Conservation (phyloP, 192 early-diverging fungal genomes). For the Rhizoclosmatium sp. region DNA sequence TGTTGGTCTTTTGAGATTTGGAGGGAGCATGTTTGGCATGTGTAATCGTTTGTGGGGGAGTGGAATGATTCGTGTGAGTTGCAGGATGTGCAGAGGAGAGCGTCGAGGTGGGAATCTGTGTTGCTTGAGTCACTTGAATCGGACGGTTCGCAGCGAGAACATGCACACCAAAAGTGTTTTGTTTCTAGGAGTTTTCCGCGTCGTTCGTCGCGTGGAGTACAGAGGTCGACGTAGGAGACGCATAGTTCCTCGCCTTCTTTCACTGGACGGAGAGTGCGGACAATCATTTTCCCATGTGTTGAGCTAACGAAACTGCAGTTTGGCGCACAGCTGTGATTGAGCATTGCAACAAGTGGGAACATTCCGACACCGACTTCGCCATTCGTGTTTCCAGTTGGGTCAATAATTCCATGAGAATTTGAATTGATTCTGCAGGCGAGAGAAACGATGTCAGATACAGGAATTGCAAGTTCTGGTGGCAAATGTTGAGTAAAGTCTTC, state of each 20-base stretch:
- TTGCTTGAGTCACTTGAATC: conserved; percentile 50
- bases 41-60: neutral
- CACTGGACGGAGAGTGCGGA: conserved; percentile 68
- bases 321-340: conserved; percentile 78
- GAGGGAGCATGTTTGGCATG: neutral
- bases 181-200: conserved; percentile 70
- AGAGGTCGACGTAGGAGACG: conserved; percentile 76
- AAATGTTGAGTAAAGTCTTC: conserved; percentile 35
- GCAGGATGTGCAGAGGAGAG: conserved; percentile 23
- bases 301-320: conserved; percentile 69
- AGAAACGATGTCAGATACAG: conserved; percentile 51
- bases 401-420: conserved; percentile 66
- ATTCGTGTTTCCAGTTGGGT: conserved; percentile 48
- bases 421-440: conserved; percentile 70
- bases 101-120: conserved; percentile 42
- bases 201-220: conserved; percentile 72
- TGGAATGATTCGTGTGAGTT: conserved; percentile 24
- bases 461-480: conserved; percentile 5
- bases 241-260: conserved; percentile 65
- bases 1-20: neutral
- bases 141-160: conserved; percentile 60
- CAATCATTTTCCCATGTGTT: conserved; percentile 59
- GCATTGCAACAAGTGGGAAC: conserved; percentile 74
- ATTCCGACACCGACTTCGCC: conserved; percentile 64
- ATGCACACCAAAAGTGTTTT: conserved; percentile 83